Evolutionary conservation across 768 basidiomycete species (phyloP).

Genomic region (Chlorophyllum brunneum): DNA sequence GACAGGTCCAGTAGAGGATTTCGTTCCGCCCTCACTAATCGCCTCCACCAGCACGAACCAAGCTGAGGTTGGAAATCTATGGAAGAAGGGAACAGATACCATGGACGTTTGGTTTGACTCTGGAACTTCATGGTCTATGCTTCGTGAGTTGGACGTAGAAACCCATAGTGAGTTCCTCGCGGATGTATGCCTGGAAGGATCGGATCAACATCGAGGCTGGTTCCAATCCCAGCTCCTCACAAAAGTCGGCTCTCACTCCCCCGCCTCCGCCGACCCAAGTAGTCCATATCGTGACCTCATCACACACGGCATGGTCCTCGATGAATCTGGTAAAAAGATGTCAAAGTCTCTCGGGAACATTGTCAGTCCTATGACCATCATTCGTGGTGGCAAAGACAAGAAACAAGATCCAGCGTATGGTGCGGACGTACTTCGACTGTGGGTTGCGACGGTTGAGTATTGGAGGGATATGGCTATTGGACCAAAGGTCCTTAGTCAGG

Average conservation of each 20-base stretch:
- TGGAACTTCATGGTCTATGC: constrained; percentile 89
- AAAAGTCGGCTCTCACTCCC: constrained; percentile 46
- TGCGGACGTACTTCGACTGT: constrained; percentile 81
- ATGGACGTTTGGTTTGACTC: constrained; percentile 99
- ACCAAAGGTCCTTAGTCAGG: constrained; percentile 68
- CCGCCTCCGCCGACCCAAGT: constrained; percentile 24
- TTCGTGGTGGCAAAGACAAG: constrained; percentile 70
- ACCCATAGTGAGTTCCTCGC: constrained; percentile 43
- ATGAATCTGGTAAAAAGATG: constrained; percentile 90
- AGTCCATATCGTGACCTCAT: constrained; percentile 75
- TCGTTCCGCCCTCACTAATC: constrained; percentile 61
- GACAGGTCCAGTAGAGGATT: constrained; percentile 79
- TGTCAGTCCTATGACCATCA: constrained; percentile 75
- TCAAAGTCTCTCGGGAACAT: constrained; percentile 96
- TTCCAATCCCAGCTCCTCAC: constrained; percentile 96
- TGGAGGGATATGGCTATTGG: constrained; percentile 87
- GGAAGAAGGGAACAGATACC: constrained; percentile 86
- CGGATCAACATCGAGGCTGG: constrained; percentile 98
- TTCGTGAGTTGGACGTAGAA: constrained; percentile 38
- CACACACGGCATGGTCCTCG: constrained; percentile 96
- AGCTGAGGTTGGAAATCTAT: constrained; percentile 34
- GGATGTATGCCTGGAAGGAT: constrained; percentile 91
- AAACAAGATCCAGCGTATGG: constrained; percentile 80
- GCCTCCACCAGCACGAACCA: constrained; percentile 32
- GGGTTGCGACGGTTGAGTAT: constrained; percentile 91